Base-by-base conservation (phyloP, 2,329 filamentous ascomycete species). In the Xylaria multiplex region DNA sequence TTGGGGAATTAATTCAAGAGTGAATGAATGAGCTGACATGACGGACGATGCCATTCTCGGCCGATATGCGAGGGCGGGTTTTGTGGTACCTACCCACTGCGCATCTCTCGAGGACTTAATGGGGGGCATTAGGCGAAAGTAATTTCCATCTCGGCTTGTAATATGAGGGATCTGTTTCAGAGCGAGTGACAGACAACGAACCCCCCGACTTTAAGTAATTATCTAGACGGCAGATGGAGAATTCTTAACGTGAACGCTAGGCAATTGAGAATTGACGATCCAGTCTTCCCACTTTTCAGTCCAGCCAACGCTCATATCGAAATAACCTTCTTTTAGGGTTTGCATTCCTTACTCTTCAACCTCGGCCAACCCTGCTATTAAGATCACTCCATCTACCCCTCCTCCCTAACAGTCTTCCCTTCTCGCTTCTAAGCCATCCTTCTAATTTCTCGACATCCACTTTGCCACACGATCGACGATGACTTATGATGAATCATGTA, bases 21-120 rank as follows among this genome's bases (percentile, higher is more conserved):
- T 40, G 37, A 37, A 6, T 43, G 24, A 30, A 30, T 30, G 37
- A 30, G 37, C 14, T n/a, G 35, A 9, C 53, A 55, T 43, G 6
- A 9, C 14, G 43, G 24, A 27, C 22, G n/a, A 43, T 55, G 53
- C 14, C 37, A 55, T 55, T 55, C 42, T 55, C 53, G 37, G 53
- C 37, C 37, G 53, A 32, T 43, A 55, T n/a, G 52, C 43, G 52
- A 37, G 22, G 3, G 27, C 53, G 30, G 30, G 27, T 13, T 55
- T 3, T n/a, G 53, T 55, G 37, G 19, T 16, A 55, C 53, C 22
- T 55, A 9, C 32, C 32, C 19, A 30, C 37, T 6, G 19, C 53
- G 13, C 37, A 43, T 55, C 24, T 27, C 11, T 55, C 53, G 14
- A 55, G 22, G 9, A 30, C 2, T n/a, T 40, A 14, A 14, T 37